Evolutionary conservation across 768 basidiomycete genomes (phyloP).

Genomic region (Rhodotorula diobovata): DNA sequence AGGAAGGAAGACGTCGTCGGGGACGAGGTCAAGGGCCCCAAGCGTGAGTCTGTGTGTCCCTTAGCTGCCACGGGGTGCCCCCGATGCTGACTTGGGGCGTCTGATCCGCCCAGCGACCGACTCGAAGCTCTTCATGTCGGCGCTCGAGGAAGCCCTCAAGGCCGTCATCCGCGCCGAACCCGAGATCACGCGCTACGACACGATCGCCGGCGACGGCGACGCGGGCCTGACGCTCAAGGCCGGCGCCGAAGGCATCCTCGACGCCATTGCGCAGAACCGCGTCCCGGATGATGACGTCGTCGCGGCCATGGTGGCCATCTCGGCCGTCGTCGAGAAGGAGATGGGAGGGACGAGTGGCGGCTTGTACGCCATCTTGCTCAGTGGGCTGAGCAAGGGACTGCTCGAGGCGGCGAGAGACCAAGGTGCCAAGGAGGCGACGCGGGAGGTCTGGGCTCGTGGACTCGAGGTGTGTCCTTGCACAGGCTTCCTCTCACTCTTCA

Average conservation of each 20-base stretch:
- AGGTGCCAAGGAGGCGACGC: conserved; percentile 12
- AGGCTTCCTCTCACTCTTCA: background rate
- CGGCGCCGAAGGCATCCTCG: conserved; percentile 52
- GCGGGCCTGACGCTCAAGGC: conserved; percentile 62
- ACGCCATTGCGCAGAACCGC: conserved; percentile 18
- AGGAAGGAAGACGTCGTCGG: conserved; percentile 10
- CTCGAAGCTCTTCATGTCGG: conserved; percentile 38
- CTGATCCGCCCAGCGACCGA: conserved; percentile 8
- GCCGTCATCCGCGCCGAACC: conserved; percentile 72
- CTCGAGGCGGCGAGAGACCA: conserved; percentile 25
- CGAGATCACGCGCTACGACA: conserved; percentile 86
- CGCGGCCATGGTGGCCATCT: conserved; percentile 32
- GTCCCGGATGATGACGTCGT: conserved; percentile 36
- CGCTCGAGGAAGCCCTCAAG: conserved; percentile 48
- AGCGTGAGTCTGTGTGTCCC: conserved; percentile 9
- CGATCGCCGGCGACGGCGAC: conserved; percentile 84
- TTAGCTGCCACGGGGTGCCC: too few species aligned
- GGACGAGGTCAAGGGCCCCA: conserved; percentile 27
- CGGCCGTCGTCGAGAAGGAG: conserved; percentile 41
- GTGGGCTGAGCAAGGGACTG: conserved; percentile 42
- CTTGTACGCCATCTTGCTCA: conserved; percentile 42
- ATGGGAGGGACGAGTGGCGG: conserved; percentile 43
- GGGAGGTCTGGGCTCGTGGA: conserved; percentile 37
- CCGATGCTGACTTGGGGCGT: too few species aligned
- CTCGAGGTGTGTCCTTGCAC: conserved; percentile 26